Evolutionary conservation across 345 rosid genomes (phyloP).

Genomic region (Citrus cavaleriei): DNA sequence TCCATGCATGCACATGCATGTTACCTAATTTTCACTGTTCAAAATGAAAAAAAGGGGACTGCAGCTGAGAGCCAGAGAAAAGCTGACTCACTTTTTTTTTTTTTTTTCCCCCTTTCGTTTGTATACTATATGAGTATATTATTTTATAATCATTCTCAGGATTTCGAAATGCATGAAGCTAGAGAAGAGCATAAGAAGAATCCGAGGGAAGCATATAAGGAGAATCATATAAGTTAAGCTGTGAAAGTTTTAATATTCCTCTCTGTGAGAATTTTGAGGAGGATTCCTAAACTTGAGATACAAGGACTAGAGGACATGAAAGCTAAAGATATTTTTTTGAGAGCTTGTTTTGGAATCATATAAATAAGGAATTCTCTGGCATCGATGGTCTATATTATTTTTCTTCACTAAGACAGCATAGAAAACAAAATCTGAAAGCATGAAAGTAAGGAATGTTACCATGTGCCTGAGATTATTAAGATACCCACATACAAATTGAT

Average conservation of each 20-base stretch:
- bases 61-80: conserved; percentile 16
- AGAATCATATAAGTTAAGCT: conserved; percentile 43
- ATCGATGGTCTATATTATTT: conserved; percentile 26
- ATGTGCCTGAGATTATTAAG: conserved; percentile 42
- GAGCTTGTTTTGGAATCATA: conserved; percentile 31
- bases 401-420: conserved; percentile 29
- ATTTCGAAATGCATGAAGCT: conserved; percentile 29
- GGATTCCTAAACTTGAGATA: conserved; percentile 55
- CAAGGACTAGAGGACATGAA: conserved; percentile 62
- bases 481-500: conserved; percentile 14
- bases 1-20: conserved; percentile 1
- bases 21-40: conserved; percentile 23
- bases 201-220: conserved; percentile 44
- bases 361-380: conserved; percentile 41
- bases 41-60: not conserved
- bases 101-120: not conserved
- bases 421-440: conserved; percentile 33
- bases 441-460: conserved; percentile 46
- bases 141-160: not conserved
- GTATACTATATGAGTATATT: not conserved
- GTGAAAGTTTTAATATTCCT: conserved; percentile 10
- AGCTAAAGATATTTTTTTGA: conserved; percentile 2
- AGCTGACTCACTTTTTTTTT: conserved; percentile 25
- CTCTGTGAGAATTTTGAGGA: conserved; percentile 40
- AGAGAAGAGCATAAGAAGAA: conserved; percentile 49